These are phyloP conservation scores for Penicillium maclennaniae DNA, from an alignment of 495 filamentous ascomycete genomes.

Conservation along the genomic window DNA sequence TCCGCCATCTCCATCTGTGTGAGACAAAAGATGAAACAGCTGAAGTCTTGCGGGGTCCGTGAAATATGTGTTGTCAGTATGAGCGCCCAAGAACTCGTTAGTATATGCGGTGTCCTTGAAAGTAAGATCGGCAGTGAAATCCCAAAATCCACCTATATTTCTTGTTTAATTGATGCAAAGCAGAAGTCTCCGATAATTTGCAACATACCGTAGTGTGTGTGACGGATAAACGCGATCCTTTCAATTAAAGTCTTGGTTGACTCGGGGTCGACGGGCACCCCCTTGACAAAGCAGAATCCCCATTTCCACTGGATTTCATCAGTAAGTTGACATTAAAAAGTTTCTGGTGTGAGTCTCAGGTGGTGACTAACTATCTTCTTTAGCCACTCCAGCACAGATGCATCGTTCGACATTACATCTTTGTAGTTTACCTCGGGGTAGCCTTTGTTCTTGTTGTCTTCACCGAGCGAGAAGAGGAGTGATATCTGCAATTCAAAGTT, in stretches of 20 bases:
- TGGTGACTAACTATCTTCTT: slow-evolving; percentile 51
- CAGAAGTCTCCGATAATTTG: background rate
- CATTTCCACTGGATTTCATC: slow-evolving; percentile 41
- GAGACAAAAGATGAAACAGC: slow-evolving; percentile 83
- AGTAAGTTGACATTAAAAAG: background rate
- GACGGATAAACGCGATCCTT: slow-evolving; percentile 74
- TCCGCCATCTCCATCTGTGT: slow-evolving; percentile 63
- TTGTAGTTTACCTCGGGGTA: slow-evolving; percentile 55
- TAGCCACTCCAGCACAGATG: slow-evolving; percentile 54
- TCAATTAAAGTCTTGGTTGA: slow-evolving; percentile 68
- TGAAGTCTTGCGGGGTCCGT: slow-evolving; percentile 85
- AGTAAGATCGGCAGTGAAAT: slow-evolving; percentile 84
- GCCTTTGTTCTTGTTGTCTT: slow-evolving; percentile 4
- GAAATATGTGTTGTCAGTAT: slow-evolving; percentile 95
- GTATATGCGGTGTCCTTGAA: slow-evolving; percentile 95
- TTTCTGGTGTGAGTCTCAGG: background rate
- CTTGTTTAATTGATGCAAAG: slow-evolving; percentile 4
- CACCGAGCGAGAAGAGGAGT: background rate
- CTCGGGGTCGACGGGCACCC: slow-evolving; percentile 62
- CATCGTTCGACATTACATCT: slow-evolving; percentile 54
- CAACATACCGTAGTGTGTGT: slow-evolving; percentile 77
- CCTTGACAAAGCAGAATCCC: slow-evolving; percentile 70
- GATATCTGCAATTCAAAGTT: background rate
- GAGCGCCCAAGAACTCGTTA: slow-evolving; percentile 64
- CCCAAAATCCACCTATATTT: slow-evolving; percentile 76